Evolutionary conservation across 805 yeast species (phyloP).

Genomic region (Candida chauliodis): DNA sequence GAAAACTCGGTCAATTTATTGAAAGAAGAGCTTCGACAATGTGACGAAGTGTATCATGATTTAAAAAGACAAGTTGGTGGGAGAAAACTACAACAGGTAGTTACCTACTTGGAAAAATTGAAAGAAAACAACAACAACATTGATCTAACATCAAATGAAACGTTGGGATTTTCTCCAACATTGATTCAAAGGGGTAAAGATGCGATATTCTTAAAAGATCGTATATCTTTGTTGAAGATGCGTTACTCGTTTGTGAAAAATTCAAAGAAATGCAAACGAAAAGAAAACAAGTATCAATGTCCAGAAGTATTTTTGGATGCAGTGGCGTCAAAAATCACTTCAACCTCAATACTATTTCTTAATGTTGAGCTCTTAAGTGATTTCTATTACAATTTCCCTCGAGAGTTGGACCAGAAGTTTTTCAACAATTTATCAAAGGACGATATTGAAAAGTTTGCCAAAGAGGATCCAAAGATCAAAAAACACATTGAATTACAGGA

Average conservation of each 20-base stretch:
- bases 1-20: constrained; percentile 72
- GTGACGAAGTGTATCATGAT: constrained; percentile 57
- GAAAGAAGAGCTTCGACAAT: constrained; percentile 83
- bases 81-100: constrained; percentile 77
- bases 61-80: constrained; percentile 76
- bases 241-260: constrained; percentile 69
- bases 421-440: constrained; percentile 62
- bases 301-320: constrained; percentile 94
- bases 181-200: constrained; percentile 76
- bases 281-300: constrained; percentile 82
- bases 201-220: constrained; percentile 73
- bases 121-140: constrained; percentile 31
- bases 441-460: constrained; percentile 85
- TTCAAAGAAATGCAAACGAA: constrained; percentile 70
- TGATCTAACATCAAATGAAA: constrained; percentile 54
- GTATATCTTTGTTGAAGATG: constrained; percentile 66
- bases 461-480: constrained; percentile 88
- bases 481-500: constrained; percentile 91
- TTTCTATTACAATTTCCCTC: constrained; percentile 92
- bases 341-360: constrained; percentile 87
- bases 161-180: constrained; percentile 78
- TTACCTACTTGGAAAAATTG: constrained; percentile 61
- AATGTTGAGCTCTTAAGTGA: constrained; percentile 93
- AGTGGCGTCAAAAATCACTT: constrained; percentile 85
- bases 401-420: constrained; percentile 80